Evolutionary conservation across 2,329 filamentous ascomycete genomes (phyloP), one percentile per base, ranked within the genome.

Genomic region (Sarocladium strictum): DNA sequence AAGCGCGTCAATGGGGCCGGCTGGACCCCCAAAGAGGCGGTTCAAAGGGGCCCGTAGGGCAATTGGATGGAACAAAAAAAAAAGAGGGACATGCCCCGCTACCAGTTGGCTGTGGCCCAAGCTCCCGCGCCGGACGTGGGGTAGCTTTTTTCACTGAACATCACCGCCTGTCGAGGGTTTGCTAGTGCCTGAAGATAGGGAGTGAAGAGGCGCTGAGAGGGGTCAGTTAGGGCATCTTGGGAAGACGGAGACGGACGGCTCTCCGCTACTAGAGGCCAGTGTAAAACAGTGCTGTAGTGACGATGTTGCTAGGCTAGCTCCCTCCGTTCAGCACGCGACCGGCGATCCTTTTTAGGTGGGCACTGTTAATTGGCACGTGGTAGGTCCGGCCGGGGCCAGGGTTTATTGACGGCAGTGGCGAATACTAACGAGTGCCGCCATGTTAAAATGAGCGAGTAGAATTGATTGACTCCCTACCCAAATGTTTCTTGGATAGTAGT

Each of bases 61-160:
- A 43, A 24, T 19, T n/a, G 40, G 21, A 24, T 43, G 40, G 40
- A 43, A 43, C 17, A 43, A 43, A 24, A 43, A 19, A 11, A 40
- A 43, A 43, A 43, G 40, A 47, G 43, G 43, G 43, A 47, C 43
- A 29, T 7, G 21, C 40, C 40, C 17, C 40, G 17, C 40, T 23
- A 24, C 43, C 24, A 24, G 29, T 47, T 23, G 17, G 23, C 43
- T 47, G 43, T 47, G 43, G 43, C 17, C 43, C 43, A 47, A 47
- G 43, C 43, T 47, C 43, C 43, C 43, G 43, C 24, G 43, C 43
- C 43, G 23, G 43, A 47, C 43, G 43, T 47, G 43, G 43, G 43
- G 43, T 47, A 47, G 43, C 43, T 47, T 27, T 17, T 43, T 43
- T 9, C 6, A 38, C 12, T 19, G 12, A 38, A 38, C 7, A 38